Percentiles rank a stretch among this genome's conserved stretches.
These are phyloP conservation scores for Wickerhamomyces ciferrii DNA, from an alignment of 805 yeast genomes.

Conservation along the genomic window DNA sequence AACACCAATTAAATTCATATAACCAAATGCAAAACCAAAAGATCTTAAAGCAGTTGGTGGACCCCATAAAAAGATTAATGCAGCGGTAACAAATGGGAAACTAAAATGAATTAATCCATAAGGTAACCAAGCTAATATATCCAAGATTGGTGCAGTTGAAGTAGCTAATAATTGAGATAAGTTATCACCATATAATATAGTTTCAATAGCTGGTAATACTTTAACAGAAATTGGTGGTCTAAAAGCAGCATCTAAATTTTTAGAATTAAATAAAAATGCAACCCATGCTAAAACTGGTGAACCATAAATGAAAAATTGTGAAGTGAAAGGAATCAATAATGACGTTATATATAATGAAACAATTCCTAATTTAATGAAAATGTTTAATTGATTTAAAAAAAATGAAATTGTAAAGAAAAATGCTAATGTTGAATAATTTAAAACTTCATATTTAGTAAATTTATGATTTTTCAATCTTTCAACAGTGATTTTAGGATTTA, in stretches of 20 bases:
- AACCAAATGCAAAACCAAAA: conserved; percentile 91
- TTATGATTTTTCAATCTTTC: conserved; percentile 35
- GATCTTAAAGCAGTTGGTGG: conserved; percentile 85
- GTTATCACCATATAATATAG: conserved; percentile 88
- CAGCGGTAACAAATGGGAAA: conserved; percentile 86
- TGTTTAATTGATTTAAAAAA: conserved; percentile 48
- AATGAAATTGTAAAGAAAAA: conserved; percentile 55
- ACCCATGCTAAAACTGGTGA: conserved; percentile 86
- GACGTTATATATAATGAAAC: conserved; percentile 35
- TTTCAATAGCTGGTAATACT: conserved; percentile 86
- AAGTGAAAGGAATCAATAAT: conserved; percentile 66
- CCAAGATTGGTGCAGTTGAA: conserved; percentile 57
- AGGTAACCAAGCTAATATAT: conserved; percentile 92
- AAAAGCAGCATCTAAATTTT: conserved; percentile 65
- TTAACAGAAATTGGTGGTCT: conserved; percentile 90
- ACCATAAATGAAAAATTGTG: conserved; percentile 80
- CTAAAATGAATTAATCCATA: conserved; percentile 88
- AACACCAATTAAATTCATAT: conserved; percentile 87
- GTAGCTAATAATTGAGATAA: conserved; percentile 79
- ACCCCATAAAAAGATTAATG: conserved; percentile 73
- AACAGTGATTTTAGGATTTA: conserved; percentile 38
- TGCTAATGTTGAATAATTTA: conserved; percentile 45
- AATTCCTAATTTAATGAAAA: conserved; percentile 29
- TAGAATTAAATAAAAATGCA: conserved; percentile 71
- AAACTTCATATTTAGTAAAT: conserved; percentile 42